phyloP scores from a whole-genome alignment of 73 alveolate genomes.

The Paramecium tetraurelia region DNA sequence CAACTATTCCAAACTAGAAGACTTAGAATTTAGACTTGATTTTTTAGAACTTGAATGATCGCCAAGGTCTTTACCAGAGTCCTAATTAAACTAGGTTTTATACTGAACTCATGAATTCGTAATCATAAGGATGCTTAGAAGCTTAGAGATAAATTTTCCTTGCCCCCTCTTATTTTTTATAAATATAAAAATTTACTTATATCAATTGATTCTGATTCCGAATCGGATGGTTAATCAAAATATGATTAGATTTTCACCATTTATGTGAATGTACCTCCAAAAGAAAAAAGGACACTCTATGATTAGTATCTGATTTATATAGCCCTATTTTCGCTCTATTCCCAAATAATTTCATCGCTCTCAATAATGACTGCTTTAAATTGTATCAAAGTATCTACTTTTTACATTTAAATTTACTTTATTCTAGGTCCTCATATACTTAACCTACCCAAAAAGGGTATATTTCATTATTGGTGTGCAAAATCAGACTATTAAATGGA shows the following conservation, averaged over 20 bases:
- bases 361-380: neutral
- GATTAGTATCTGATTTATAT: neutral
- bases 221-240: neutral
- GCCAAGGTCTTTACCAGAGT: neutral
- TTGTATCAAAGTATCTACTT: neutral
- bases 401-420: neutral
- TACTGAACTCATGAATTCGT: neutral
- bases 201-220: neutral
- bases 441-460: constrained; percentile 14
- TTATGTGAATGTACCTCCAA: neutral
- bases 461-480: neutral
- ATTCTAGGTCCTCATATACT: neutral
- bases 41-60: neutral
- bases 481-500: neutral
- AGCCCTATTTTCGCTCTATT: neutral
- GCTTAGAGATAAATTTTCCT: neutral
- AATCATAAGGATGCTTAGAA: neutral
- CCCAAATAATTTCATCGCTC: neutral
- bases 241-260: neutral
- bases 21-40: neutral
- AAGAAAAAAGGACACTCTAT: neutral
- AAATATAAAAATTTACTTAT: neutral
- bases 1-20: neutral
- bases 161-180: neutral
- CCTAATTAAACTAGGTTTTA: neutral